A percentile compares a stretch with the other conserved stretches of the same genome.
Evolutionary conservation across 371 early-diverging fungal genomes (phyloP).

Genomic region (Mitosporidium daphniae): DNA sequence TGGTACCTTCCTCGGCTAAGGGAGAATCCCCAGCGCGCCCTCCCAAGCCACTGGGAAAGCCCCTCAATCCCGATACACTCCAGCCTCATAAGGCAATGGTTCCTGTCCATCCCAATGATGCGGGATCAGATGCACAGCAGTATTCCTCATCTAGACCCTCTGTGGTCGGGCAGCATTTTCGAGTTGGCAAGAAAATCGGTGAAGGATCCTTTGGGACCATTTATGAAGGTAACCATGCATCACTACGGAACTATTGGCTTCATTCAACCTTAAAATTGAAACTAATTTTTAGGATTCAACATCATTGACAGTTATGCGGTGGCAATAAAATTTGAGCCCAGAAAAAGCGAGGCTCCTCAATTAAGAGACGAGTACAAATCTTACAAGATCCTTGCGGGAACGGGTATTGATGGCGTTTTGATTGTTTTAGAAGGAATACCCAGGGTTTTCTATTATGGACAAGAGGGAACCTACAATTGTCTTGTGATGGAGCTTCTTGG

Average conservation of each 20-base stretch:
- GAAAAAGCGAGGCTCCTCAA: conserved; percentile 66
- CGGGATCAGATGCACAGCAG: too few species aligned
- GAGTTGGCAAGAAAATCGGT: conserved; percentile 66
- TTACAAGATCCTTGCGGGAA: conserved; percentile 38
- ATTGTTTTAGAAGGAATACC: conserved; percentile 29
- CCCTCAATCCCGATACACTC: too few species aligned
- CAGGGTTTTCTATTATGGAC: conserved; percentile 59
- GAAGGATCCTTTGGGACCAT: conserved; percentile 85
- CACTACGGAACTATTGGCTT: too few species aligned
- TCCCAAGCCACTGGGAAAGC: too few species aligned
- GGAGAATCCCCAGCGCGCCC: too few species aligned
- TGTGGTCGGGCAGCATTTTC: too few species aligned
- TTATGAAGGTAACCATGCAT: conserved; percentile 77
- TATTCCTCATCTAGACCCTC: too few species aligned
- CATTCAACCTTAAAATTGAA: too few species aligned
- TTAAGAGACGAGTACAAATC: conserved; percentile 58
- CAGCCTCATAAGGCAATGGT: too few species aligned
- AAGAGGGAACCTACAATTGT: conserved; percentile 72
- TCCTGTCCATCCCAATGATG: too few species aligned
- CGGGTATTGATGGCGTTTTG: conserved; percentile 11
- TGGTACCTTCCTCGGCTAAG: too few species aligned
- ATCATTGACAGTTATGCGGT: conserved; percentile 34
- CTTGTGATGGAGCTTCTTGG: conserved; percentile 90
- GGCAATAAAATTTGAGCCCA: conserved; percentile 66
- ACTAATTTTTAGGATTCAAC: conserved; percentile 14